These are phyloP conservation scores for Trichoderma asperelloides DNA, from an alignment of 495 filamentous ascomycete species.

Conservation along the genomic window DNA sequence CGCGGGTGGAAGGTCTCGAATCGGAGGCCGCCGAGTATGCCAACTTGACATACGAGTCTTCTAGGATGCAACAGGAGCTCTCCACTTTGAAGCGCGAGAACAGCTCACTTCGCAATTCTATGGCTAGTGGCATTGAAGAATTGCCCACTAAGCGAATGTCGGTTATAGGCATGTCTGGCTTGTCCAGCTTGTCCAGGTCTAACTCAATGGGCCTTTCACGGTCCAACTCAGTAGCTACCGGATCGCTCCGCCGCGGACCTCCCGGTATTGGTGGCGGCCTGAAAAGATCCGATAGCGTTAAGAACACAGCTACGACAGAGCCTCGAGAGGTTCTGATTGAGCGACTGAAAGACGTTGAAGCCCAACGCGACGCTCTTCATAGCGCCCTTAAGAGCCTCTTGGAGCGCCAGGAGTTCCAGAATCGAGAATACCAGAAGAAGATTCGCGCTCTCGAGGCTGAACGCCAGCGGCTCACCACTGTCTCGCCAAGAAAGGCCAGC, in stretches of 20 bases:
- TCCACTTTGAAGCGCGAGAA: slow-evolving; percentile 62
- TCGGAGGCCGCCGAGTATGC: slow-evolving; percentile 56
- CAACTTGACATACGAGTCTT: slow-evolving; percentile 62
- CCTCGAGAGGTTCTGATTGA: slow-evolving; percentile 66
- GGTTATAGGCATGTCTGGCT: not conserved
- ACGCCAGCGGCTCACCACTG: slow-evolving; percentile 59
- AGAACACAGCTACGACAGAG: slow-evolving; percentile 42
- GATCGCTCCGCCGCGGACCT: slow-evolving; percentile 21
- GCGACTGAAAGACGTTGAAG: slow-evolving; percentile 82
- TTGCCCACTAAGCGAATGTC: slow-evolving; percentile 11
- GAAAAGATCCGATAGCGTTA: slow-evolving; percentile 48
- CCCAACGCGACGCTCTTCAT: slow-evolving; percentile 88
- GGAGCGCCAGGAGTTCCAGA: slow-evolving; percentile 76
- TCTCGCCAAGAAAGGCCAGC: slow-evolving; percentile 61
- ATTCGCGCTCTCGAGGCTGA: slow-evolving; percentile 69
- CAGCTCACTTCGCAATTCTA: slow-evolving; percentile 26
- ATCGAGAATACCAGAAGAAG: slow-evolving; percentile 68
- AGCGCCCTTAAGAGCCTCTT: slow-evolving; percentile 75
- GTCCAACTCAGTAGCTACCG: slow-evolving; percentile 35
- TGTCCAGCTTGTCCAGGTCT: slow-evolving; percentile 1
- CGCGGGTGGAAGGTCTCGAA: slow-evolving; percentile 71
- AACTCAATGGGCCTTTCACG: slow-evolving; percentile 28
- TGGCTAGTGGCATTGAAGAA: slow-evolving; percentile 17
- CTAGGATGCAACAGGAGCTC: slow-evolving; percentile 73
- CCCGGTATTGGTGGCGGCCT: slow-evolving; percentile 18